Evolutionary conservation across 176 grass and related monocot species (phyloP), one percentile per base, ranked within the genome.

Genomic region (Dactylis glomerata): DNA sequence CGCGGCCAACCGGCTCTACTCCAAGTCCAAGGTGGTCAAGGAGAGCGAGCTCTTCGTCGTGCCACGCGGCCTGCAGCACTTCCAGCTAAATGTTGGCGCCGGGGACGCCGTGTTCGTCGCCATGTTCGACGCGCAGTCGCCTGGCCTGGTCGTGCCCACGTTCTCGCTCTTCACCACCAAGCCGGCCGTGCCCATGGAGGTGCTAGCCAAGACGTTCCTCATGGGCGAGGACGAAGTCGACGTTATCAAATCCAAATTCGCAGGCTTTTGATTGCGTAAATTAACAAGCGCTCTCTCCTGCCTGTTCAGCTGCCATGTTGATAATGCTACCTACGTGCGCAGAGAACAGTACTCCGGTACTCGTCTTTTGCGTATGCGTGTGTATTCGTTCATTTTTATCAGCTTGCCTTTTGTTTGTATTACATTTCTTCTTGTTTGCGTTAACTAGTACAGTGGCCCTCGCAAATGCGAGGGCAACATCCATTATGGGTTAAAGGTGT

Each of bases 191-290:
- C 85, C 93, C 0, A 91, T 86, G 66, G 83, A 92, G 52, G 87
- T 95, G 30, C 83, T 95, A 15, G 31, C 90, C 46, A 95, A 95
- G 85, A 85, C 90, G 14, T 84, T 95, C 75, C 90, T 84, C 82
- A 64, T 88, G 54, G 86, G 62, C 4, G 87, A 79, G 75, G 84
- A 83, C 56, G 79, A 86, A 2, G 79, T 86, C 55, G 14, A 1
- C 16, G 56, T 66, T 55, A 86, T 90, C 22, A 90, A 86, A 56
- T 86, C 88, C 24, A 90, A 86, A 38, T 86, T 90, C 79, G 84
- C 27, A 17, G 84, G 11, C 34, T 90, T 86, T 65, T 90, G 44
- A 84, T 27, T 47, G 20, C 15, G 22, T 8, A 36, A 6, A n/a
- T n/a, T n/a, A n/a, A 54, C 2, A 65, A 33, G 62, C 5, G 61